Base-by-base conservation (phyloP, 176 grass and related monocot species). In the Stipa capillata region DNA sequence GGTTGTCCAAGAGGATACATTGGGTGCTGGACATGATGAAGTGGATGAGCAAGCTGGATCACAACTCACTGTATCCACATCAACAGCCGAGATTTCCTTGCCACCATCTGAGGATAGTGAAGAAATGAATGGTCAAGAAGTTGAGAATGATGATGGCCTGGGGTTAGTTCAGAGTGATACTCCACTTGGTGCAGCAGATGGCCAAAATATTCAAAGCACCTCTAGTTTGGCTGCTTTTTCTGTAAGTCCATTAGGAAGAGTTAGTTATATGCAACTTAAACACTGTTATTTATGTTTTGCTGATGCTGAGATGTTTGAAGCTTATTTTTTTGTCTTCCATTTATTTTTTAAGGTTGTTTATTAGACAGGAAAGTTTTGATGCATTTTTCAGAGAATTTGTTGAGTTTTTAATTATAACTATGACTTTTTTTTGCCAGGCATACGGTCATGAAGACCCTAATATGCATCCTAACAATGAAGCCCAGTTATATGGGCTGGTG, bases 161-260 rank as follows among this genome's bases (percentile, higher is more conserved):
- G 92, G 92, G 44, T 82, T 94, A 68, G 86, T 94, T 39, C 86
- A 87, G 79, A 87, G 80, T 3, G 52, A 88, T 55, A 89, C 88
- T 74, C 87, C 85, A 51, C 48, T 80, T 67, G 89, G 31, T 71
- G 78, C 67, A 35, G 74, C 47, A 6, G 85, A 79, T 78, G 72
- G 34, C 28, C 80, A 82, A 29, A 87, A 83, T 51, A 50, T 83
- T 4, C 86, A 91, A 78, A 86, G 68, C 28, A 52, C 79, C 29
- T n/a, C 89, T 71, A 72, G 40, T 85, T 82, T 91, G 71, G 43
- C 89, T 25, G 24, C 64, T 18, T 89, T 91, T 80, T 84, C 72
- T 20, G 92, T 94, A 83, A 87, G 88, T 90, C 21, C 31, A 28
- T 25, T n/a, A 56, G 17, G 6, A 73, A 70, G 15, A 65, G 9